Evolutionary conservation across 1,284 basidiomycete genomes (phyloP).

Genomic region (Mycena sp.): DNA sequence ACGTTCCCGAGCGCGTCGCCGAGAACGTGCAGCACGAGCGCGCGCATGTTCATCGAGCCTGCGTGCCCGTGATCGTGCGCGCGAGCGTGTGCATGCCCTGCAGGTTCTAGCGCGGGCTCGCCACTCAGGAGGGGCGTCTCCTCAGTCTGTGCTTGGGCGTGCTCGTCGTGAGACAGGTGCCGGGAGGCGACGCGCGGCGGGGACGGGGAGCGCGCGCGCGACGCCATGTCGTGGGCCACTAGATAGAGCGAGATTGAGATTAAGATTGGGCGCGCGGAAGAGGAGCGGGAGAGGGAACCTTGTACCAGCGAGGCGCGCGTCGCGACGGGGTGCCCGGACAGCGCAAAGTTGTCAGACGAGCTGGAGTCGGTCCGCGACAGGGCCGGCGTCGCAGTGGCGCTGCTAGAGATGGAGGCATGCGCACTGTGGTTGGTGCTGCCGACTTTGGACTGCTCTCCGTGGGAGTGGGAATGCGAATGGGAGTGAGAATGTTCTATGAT

Average conservation of each 20-base stretch:
- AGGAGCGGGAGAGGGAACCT: slow-evolving; percentile 13
- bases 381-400: slow-evolving; percentile 32
- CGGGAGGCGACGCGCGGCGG: slow-evolving; percentile 44
- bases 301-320: slow-evolving; percentile 91
- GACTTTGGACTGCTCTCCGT: slow-evolving; percentile 36
- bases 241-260: slow-evolving; percentile 7
- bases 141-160: slow-evolving; percentile 6
- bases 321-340: slow-evolving; percentile 89
- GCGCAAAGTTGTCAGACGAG: slow-evolving; percentile 57
- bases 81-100: slow-evolving; percentile 28
- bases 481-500: slow-evolving; percentile 75
- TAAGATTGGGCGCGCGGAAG: too few species aligned
- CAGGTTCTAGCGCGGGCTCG: background rate
- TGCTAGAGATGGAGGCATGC: slow-evolving; percentile 37
- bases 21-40: slow-evolving; percentile 92
- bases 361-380: slow-evolving; percentile 51
- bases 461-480: slow-evolving; percentile 56
- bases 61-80: slow-evolving; percentile 43
- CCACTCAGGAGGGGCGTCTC: slow-evolving; percentile 21
- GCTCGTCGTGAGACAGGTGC: slow-evolving; percentile 36
- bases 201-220: slow-evolving; percentile 59
- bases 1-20: slow-evolving; percentile 98
- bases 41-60: slow-evolving; percentile 97
- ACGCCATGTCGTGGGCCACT: slow-evolving; percentile 78
- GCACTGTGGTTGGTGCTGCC: slow-evolving; percentile 40